phyloP scores from a whole-genome alignment of 768 basidiomycete genomes.

The Chalciporus sphaerocephalus region DNA sequence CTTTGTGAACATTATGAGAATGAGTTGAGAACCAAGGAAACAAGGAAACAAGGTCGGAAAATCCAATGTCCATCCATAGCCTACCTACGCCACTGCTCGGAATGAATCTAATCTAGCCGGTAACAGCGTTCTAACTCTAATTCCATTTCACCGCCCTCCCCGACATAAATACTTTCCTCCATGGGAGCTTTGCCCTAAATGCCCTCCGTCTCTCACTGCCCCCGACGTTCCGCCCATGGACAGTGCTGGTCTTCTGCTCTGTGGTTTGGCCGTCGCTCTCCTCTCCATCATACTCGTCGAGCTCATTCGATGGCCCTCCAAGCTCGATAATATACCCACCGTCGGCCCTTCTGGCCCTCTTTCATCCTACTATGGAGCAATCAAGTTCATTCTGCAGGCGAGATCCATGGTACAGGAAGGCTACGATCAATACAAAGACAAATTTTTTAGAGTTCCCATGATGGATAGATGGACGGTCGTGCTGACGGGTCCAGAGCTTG shows the following conservation, averaged over 20 bases:
- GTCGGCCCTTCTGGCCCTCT: conserved; percentile 34
- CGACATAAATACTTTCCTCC: conserved; percentile 31
- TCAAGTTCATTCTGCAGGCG: conserved; percentile 29
- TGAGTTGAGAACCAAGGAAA: not conserved
- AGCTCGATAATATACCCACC: conserved; percentile 33
- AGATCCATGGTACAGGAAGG: conserved; percentile 35
- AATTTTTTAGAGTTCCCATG: conserved; percentile 42
- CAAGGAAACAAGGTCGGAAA: conserved; percentile 7
- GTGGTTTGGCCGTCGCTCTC: conserved; percentile 17
- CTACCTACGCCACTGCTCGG: conserved; percentile 25
- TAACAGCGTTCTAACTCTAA: conserved; percentile 28
- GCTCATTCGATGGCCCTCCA: conserved; percentile 22
- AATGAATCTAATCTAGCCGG: conserved; percentile 28
- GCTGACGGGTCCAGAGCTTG: conserved; percentile 36
- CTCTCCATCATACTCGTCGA: conserved; percentile 12
- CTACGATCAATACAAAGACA: conserved; percentile 33
- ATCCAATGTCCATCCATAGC: conserved; percentile 10
- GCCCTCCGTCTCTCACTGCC: conserved; percentile 20
- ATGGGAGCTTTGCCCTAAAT: conserved; percentile 25
- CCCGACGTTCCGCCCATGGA: conserved; percentile 26
- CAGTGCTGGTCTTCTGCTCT: conserved; percentile 19
- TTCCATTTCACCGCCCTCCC: conserved; percentile 21
- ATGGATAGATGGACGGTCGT: conserved; percentile 46
- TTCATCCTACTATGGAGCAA: conserved; percentile 31
- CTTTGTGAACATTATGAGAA: conserved; percentile 2